Base-by-base conservation (phyloP, 2,329 filamentous ascomycete species). In the Alternaria postmessia region DNA sequence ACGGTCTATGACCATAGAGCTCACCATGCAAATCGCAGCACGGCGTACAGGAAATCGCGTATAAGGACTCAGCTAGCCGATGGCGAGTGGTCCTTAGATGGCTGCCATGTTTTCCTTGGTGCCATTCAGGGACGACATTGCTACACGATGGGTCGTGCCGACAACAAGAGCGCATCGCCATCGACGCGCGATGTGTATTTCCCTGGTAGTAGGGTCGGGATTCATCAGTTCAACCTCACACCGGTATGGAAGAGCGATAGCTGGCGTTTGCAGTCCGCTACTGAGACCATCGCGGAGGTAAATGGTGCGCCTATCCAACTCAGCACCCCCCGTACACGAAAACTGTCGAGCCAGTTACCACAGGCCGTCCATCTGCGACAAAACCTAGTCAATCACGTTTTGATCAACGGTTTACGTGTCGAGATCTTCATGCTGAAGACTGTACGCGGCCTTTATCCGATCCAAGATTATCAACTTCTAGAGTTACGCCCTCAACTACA, bases 391-490 rank as follows among this genome's bases (percentile, higher is more conserved):
- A 68, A 68, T 36, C 42, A 34, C 2, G 11, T 62, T 26, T 34
- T 9, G 3, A 24, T 68, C 26, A 28, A 54, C 12, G 57, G 42
- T 18, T 20, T 67, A n/a, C 42, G 36, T 5, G n/a, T 69, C 14
- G 47, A 67, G 8, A 57, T 69, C 20, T 68, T 62, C 62, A 34
- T 70, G 18, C 26, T 64, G 22, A 63, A 63, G 34, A 49, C 56
- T 5, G 59, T 62, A 5, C 51, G 39, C 5, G 54, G 64, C 8
- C 18, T 62, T 3, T 54, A 59, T 32, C 22, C 20, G 3, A 42
- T 20, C 2, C 20, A 59, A 5, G 22, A 11, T 16, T 52, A 55
- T 20, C 14, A 16, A 32, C 38, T 32, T 20, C 24, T 22, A 18
- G 34, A 42, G 14, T 39, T 59, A 3, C 28, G 54, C 16, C 5